phyloP scores from a whole-genome alignment of 208 protist species.

The Vickermania ingenoplastis region DNA sequence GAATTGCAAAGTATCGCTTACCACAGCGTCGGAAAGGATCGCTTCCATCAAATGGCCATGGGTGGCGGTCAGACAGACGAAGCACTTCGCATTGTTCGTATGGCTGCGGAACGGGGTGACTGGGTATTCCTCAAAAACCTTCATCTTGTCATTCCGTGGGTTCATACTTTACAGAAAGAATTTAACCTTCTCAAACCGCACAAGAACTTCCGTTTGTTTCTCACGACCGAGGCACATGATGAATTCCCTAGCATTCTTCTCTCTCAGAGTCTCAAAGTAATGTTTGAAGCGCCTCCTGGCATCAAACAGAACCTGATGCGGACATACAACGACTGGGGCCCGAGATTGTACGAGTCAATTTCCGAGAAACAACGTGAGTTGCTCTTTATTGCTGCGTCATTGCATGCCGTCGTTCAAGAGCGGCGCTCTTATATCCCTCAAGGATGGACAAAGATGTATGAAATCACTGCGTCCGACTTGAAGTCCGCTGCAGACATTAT shows the following conservation, averaged over 20 bases:
- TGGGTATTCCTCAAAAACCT: slow-evolving; percentile 97
- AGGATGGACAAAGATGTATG: slow-evolving; percentile 96
- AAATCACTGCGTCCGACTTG: slow-evolving; percentile 93
- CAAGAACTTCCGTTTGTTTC: slow-evolving; percentile 90
- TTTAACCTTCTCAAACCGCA: slow-evolving; percentile 79
- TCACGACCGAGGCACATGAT: slow-evolving; percentile 94
- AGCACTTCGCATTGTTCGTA: slow-evolving; percentile 73
- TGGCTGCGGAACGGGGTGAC: slow-evolving; percentile 68
- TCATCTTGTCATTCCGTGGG: slow-evolving; percentile 94
- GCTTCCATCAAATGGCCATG: slow-evolving; percentile 93
- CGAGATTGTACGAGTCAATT: slow-evolving; percentile 43
- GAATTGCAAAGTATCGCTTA: slow-evolving; percentile 87
- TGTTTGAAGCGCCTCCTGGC: slow-evolving; percentile 94
- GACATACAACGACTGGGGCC: slow-evolving; percentile 87
- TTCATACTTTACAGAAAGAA: slow-evolving; percentile 88
- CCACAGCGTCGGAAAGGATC: slow-evolving; percentile 59
- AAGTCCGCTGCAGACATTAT: slow-evolving; percentile 90
- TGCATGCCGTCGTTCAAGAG: slow-evolving; percentile 96
- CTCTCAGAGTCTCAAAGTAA: slow-evolving; percentile 92
- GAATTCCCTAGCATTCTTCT: slow-evolving; percentile 93
- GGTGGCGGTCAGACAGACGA: slow-evolving; percentile 92
- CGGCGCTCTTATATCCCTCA: slow-evolving; percentile 95
- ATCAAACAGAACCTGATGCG: slow-evolving; percentile 93
- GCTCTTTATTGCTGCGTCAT: slow-evolving; percentile 90
- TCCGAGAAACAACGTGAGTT: slow-evolving; percentile 73